A percentile compares a stretch with the other conserved stretches of the same genome.
Evolutionary conservation across 371 early-diverging fungal species (phyloP).

Genomic region (Rozella allomycis): DNA sequence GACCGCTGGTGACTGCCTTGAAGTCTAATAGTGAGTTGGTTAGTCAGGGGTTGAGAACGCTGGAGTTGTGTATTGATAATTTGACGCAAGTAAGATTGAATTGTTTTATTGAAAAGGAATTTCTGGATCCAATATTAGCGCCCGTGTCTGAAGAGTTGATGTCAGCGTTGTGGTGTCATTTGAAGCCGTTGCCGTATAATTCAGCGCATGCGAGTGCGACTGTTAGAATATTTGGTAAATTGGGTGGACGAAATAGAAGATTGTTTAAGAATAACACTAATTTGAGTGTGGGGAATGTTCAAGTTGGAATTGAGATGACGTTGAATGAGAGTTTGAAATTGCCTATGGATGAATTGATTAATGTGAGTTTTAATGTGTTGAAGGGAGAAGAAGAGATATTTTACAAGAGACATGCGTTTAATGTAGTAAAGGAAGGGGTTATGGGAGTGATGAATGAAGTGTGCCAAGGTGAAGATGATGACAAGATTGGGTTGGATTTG

Average conservation of each 20-base stretch:
- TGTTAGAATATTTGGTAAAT: constrained; percentile 82
- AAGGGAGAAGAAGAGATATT: no score
- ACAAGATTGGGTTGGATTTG: no score
- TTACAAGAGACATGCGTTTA: no score
- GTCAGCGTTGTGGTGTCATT: constrained; percentile 70
- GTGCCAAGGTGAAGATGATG: no score
- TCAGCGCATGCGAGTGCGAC: constrained; percentile 60
- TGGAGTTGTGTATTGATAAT: constrained; percentile 95
- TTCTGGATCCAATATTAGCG: constrained; percentile 81
- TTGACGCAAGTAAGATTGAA: no score
- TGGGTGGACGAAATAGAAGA: constrained; percentile 73
- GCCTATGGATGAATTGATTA: no score
- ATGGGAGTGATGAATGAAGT: no score
- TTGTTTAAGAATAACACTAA: constrained; percentile 50
- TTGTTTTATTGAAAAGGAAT: no score
- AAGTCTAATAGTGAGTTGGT: constrained; percentile 77
- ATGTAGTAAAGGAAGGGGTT: no score
- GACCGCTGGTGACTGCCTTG: constrained; percentile 80
- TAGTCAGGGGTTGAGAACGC: constrained; percentile 78
- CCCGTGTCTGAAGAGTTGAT: constrained; percentile 84
- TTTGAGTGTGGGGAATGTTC: no score
- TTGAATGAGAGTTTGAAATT: neutral
- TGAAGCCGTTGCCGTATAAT: constrained; percentile 63
- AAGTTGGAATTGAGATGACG: no score
- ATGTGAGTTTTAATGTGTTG: no score